Evolutionary conservation across 352 stramenopile species (phyloP).

Genomic region (Phytophthora meadii): DNA sequence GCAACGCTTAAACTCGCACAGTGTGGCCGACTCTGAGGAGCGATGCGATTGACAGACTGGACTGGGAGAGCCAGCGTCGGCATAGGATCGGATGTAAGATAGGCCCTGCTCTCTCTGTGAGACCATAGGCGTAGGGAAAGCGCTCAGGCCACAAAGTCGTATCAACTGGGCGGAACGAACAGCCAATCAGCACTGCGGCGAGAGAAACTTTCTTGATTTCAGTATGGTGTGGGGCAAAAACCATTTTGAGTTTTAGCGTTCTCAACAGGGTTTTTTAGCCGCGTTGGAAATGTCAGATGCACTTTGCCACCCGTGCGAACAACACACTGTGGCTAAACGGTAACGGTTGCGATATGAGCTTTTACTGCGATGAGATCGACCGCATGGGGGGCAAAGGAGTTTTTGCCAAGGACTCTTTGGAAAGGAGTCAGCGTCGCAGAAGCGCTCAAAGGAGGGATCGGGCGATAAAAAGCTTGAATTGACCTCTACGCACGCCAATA

Average conservation of each 20-base stretch:
- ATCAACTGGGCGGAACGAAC: conserved; percentile 17
- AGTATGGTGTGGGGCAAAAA: conserved; percentile 2
- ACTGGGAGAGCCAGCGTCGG: conserved; percentile 30
- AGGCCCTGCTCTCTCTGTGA: conserved; percentile 15
- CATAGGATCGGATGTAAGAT: conserved; percentile 33
- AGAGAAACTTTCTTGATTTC: conserved; percentile 2
- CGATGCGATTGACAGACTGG: conserved; percentile 37
- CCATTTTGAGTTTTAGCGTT: neutral
- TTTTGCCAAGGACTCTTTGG: neutral
- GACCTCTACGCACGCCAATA: conserved; percentile 27
- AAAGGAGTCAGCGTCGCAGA: conserved; percentile 18
- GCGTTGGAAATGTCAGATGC: neutral
- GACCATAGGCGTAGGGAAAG: conserved; percentile 19
- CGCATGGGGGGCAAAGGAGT: neutral
- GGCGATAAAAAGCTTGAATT: conserved; percentile 22
- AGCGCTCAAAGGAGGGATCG: conserved; percentile 3
- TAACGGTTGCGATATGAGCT: conserved; percentile 17
- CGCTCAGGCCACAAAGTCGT: conserved; percentile 6
- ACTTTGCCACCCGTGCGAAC: neutral
- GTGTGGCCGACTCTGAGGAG: conserved; percentile 12
- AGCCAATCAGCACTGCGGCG: conserved; percentile 16
- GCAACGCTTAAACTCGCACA: too few relatives aligned
- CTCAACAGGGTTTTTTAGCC: neutral
- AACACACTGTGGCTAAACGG: neutral
- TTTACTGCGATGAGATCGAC: neutral